Base-by-base conservation (phyloP, 2,329 filamentous ascomycete species). In the Ceratocystis destructans region DNA sequence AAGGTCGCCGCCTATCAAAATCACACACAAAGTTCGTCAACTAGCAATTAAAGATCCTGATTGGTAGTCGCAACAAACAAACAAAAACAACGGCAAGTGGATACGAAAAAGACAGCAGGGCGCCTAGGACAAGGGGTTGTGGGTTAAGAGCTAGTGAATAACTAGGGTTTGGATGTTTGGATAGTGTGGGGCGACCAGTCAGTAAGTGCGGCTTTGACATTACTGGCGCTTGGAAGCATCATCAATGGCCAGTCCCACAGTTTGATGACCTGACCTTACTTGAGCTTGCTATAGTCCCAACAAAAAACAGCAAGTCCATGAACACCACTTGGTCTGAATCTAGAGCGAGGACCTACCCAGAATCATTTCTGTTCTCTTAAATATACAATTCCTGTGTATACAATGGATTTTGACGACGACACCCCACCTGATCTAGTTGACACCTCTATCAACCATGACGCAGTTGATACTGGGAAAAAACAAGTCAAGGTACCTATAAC, bases 401-500 rank as follows among this genome's bases (percentile, higher is more conserved):
- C 68, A 45, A 87, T 88, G 82, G 80, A 87, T 70, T 77, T 80
- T 64, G 84, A 88, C 69, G 87, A 87, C 67, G 87, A 89, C 72
- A 76, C 80, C 66, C 86, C 87, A 65, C 86, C 88, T 68, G 81
- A 87, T 70, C 78, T 90, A 68, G 79, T 85, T 37, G 78, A 83
- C 25, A 62, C 65, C 64, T 77, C 79, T 4, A 76, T 72, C 44
- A 69, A 69, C 69, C 71, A 75, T 33, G 75, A 76, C 2, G 75
- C 79, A 20, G 33, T 22, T 25, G 37, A 33, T 3, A 74, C 17
- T 17, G 78, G 81, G 59, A 82, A 84, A 69, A 79, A 80, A 61
- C 74, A 77, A 6, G 76, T 83, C 68, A 90, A 88, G 75, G 89
- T 93, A 0, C 89, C 89, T 20, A 90, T 94, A 69, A 93, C 89